Evolutionary conservation across 345 rosid genomes (phyloP).

Genomic region (Ailanthus altissimus): DNA sequence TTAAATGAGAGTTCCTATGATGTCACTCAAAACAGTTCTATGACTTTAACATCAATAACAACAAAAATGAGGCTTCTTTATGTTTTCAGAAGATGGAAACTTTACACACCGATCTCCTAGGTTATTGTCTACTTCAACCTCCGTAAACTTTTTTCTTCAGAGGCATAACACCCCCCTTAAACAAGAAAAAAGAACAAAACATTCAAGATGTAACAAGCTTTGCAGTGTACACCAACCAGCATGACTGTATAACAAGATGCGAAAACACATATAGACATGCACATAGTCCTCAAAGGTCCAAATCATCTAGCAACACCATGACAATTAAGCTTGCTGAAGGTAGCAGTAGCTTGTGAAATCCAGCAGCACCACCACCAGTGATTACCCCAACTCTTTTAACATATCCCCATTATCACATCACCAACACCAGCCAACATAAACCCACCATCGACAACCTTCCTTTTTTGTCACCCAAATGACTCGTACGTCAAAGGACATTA

Average conservation of each 20-base stretch:
- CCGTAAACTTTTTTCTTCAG: background rate
- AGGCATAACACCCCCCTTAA: background rate
- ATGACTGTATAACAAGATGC: background rate
- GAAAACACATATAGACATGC: background rate
- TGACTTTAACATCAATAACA: background rate
- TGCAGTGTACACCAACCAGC: background rate
- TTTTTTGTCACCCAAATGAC: background rate
- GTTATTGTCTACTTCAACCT: background rate
- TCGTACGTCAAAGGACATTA: no score
- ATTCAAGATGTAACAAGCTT: background rate
- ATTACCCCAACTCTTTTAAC: background rate
- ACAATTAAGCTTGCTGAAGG: background rate
- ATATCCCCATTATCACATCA: background rate
- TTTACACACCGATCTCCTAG: no score
- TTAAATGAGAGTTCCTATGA: background rate
- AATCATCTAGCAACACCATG: background rate
- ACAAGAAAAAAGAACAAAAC: background rate
- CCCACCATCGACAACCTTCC: background rate
- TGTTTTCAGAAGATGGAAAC: background rate
- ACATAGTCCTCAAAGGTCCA: no score
- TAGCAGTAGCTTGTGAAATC: background rate
- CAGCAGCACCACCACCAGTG: background rate
- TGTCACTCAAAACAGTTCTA: no score
- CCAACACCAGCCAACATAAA: background rate
- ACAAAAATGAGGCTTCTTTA: background rate